A percentile compares a stretch with the other conserved stretches of the same genome.
Conservation (phyloP, 768 basidiomycete species). For the Pleurotus ostreatus region DNA sequence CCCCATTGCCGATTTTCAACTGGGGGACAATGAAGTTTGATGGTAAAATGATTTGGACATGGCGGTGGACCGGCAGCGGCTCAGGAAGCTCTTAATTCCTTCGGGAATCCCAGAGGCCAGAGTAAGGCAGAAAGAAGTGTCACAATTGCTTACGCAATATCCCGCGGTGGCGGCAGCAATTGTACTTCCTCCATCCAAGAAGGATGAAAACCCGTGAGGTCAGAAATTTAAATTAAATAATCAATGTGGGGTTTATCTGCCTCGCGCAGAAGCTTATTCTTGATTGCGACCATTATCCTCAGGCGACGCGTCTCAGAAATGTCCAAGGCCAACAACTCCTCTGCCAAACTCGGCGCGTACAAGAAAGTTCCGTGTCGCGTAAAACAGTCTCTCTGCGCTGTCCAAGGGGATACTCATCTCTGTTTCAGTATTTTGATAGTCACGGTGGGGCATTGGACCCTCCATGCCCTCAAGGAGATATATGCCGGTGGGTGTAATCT, state of each 20-base stretch:
- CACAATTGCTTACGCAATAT: too few species aligned
- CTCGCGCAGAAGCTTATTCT: too few species aligned
- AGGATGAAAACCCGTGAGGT: too few species aligned
- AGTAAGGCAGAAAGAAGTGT: too few species aligned
- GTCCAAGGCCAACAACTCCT: neutral
- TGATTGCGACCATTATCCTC: too few species aligned
- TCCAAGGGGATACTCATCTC: neutral
- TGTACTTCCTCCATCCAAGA: too few species aligned
- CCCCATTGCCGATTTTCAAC: conserved; percentile 17
- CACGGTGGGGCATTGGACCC: conserved; percentile 37
- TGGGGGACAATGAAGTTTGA: neutral
- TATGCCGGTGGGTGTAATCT: conserved; percentile 39
- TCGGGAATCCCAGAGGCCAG: too few species aligned
- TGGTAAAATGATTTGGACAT: conserved; percentile 6
- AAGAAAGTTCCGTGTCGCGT: conserved; percentile 48
- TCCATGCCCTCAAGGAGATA: conserved; percentile 41
- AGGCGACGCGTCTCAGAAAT: neutral
- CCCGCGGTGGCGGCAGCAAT: too few species aligned
- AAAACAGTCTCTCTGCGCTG: conserved; percentile 13
- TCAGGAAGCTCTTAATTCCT: too few species aligned
- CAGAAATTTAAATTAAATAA: too few species aligned
- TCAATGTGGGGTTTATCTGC: too few species aligned
- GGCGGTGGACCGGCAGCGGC: neutral
- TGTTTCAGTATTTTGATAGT: conserved; percentile 42
- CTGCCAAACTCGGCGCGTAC: conserved; percentile 16